These are phyloP conservation scores for Penicillium ucsense DNA, from an alignment of 495 filamentous ascomycete genomes.

Conservation along the genomic window DNA sequence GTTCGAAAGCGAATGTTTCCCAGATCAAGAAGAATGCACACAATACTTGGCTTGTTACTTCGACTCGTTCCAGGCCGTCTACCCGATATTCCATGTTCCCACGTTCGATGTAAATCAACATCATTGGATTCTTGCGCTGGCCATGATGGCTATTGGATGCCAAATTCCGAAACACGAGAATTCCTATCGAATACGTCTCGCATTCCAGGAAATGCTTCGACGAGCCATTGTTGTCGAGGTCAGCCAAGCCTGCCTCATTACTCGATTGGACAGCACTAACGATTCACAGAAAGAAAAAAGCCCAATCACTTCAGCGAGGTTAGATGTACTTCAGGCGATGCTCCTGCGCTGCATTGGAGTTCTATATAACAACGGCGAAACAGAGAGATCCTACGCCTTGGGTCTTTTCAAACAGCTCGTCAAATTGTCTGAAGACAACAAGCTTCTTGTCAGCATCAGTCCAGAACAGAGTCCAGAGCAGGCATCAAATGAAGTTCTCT, in stretches of 20 bases:
- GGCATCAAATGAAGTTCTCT: slow-evolving; percentile 11
- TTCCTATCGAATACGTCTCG: slow-evolving; percentile 16
- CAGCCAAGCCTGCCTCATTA: neutral
- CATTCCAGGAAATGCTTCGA: slow-evolving; percentile 38
- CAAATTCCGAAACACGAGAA: slow-evolving; percentile 23
- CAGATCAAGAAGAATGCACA: slow-evolving; percentile 18
- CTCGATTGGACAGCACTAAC: neutral
- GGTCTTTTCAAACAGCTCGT: slow-evolving; percentile 25
- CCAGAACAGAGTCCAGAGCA: neutral
- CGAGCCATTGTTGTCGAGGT: slow-evolving; percentile 31
- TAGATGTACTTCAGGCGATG: slow-evolving; percentile 31
- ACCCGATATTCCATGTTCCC: slow-evolving; percentile 36
- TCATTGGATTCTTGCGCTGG: slow-evolving; percentile 36
- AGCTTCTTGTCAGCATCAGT: slow-evolving; percentile 7
- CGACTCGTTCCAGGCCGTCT: slow-evolving; percentile 31
- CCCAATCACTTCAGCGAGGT: slow-evolving; percentile 5
- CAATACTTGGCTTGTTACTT: slow-evolving; percentile 28
- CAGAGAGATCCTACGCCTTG: slow-evolving; percentile 17
- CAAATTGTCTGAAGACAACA: slow-evolving; percentile 17
- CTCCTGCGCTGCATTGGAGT: slow-evolving; percentile 35
- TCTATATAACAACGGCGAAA: slow-evolving; percentile 25
- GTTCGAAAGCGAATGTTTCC: slow-evolving; percentile 32
- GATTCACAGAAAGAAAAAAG: slow-evolving; percentile 19
- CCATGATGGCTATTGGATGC: slow-evolving; percentile 37
- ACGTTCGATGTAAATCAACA: slow-evolving; percentile 28